These are phyloP conservation scores for Suaeda aralocaspica DNA, from an alignment of 148 eudicot species.

Conservation along the genomic window DNA sequence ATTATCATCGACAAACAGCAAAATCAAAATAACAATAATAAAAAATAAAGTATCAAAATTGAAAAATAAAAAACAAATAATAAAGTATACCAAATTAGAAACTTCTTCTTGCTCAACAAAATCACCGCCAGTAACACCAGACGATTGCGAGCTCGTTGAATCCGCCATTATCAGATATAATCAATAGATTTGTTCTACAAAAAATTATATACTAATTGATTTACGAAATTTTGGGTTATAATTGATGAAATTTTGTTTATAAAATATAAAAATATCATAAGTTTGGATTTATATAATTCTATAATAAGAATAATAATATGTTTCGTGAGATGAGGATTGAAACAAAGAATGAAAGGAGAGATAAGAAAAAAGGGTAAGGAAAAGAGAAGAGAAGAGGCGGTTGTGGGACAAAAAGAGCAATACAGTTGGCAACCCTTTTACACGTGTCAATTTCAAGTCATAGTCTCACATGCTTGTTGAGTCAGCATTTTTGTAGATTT, in stretches of 20 bases:
- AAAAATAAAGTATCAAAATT: neutral
- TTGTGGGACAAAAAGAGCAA: conserved; percentile 30
- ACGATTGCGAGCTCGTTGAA: conserved; percentile 26
- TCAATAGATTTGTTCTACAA: neutral
- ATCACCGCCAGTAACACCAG: conserved; percentile 24
- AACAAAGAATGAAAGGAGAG: neutral
- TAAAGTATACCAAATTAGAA: conserved; percentile 26
- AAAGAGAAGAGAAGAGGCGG: neutral
- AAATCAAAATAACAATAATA: neutral
- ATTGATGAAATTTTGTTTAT: neutral
- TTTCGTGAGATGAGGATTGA: neutral
- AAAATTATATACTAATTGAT: neutral
- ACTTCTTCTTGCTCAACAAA: conserved; percentile 27
- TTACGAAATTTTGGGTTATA: neutral
- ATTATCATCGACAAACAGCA: no score
- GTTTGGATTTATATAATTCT: no score
- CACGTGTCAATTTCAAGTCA: conserved; percentile 19
- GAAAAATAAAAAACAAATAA: neutral
- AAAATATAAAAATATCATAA: no score
- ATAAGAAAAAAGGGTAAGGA: neutral
- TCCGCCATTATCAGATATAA: neutral
- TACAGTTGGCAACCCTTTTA: conserved; percentile 28
- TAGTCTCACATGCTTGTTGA: conserved; percentile 13
- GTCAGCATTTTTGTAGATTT: conserved; percentile 12
- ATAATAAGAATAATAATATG: no score